Conservation (phyloP, 129 eudicot genomes). For the Silybum marianum region DNA sequence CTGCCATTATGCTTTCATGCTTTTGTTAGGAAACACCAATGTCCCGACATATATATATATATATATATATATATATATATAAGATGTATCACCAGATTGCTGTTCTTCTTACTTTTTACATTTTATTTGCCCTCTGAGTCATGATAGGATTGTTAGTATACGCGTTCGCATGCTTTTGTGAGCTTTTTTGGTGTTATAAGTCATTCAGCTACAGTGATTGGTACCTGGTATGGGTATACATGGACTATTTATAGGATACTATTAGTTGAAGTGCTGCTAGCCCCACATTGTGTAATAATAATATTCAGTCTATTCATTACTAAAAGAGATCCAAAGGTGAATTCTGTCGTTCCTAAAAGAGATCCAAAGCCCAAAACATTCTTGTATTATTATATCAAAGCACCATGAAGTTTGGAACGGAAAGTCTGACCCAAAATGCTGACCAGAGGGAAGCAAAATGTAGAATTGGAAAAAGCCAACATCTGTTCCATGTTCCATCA, state of each 20-base stretch:
- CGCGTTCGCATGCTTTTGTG: background rate
- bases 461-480: background rate
- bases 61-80: background rate
- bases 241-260: background rate
- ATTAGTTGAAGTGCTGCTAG: background rate
- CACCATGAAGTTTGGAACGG: background rate
- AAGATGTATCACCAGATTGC: background rate
- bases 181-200: background rate
- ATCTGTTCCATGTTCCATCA: background rate
- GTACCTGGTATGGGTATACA: background rate
- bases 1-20: slow-evolving; percentile 1
- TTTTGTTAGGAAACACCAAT: background rate
- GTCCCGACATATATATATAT: background rate
- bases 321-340: background rate
- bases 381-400: background rate
- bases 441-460: background rate
- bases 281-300: background rate
- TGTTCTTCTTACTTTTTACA: background rate
- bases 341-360: background rate
- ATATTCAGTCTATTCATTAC: background rate
- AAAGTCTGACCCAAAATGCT: background rate
- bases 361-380: background rate
- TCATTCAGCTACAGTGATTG: background rate
- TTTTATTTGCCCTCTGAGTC: background rate
- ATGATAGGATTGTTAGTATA: background rate